These are phyloP conservation scores for Lyophyllum atratum DNA, from an alignment of 768 basidiomycete genomes.

Conservation along the genomic window DNA sequence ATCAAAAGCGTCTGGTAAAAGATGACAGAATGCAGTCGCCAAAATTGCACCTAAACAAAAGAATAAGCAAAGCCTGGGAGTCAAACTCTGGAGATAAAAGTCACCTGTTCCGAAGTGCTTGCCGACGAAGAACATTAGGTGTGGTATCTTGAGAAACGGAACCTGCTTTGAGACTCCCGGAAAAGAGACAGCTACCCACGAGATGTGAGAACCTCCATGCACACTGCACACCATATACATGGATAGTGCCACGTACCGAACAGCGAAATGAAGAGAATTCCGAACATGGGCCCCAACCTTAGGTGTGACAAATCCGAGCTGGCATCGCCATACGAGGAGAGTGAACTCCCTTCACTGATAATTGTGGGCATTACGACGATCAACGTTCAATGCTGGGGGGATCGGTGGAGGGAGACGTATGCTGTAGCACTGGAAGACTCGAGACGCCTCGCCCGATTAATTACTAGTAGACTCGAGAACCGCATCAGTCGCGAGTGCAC, in stretches of 20 bases:
- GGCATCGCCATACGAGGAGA: neutral
- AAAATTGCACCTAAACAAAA: slow-evolving; percentile 73
- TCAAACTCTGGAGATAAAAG: neutral
- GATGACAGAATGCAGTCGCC: slow-evolving; percentile 81
- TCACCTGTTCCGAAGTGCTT: slow-evolving; percentile 84
- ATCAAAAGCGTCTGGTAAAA: slow-evolving; percentile 76
- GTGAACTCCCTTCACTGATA: neutral
- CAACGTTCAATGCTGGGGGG: neutral
- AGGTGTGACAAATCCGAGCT: slow-evolving; percentile 8
- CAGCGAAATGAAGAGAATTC: slow-evolving; percentile 63
- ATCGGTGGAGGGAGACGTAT: neutral
- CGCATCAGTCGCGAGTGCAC: slow-evolving; percentile 15
- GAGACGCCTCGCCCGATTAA: too few relatives aligned
- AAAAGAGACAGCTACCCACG: slow-evolving; percentile 63
- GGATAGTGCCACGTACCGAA: slow-evolving; percentile 45
- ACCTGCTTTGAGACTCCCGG: slow-evolving; percentile 62
- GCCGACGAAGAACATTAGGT: slow-evolving; percentile 76
- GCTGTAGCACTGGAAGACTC: neutral
- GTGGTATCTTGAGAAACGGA: slow-evolving; percentile 60
- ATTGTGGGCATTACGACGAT: neutral
- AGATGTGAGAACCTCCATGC: neutral
- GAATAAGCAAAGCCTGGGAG: neutral
- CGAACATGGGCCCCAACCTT: slow-evolving; percentile 40
- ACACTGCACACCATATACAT: neutral
- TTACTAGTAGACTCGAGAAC: too few relatives aligned